Conservation (phyloP, 129 eudicot species). For the Flaveria robusta region DNA sequence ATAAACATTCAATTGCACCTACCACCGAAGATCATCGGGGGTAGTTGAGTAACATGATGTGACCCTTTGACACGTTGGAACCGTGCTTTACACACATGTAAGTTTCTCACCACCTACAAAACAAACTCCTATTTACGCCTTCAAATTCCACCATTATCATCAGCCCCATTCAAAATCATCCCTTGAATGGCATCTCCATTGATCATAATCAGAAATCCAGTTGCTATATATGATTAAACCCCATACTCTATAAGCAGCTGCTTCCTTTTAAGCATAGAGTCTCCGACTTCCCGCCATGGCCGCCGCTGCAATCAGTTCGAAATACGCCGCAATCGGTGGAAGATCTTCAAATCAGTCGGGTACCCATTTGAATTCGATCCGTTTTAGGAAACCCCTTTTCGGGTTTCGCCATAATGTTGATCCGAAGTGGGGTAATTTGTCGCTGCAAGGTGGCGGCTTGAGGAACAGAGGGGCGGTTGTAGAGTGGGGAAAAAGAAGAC, state of each 20-base stretch:
- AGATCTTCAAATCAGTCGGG: slow-evolving; percentile 21
- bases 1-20: not conserved
- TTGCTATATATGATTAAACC: not conserved
- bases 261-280: not conserved
- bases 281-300: slow-evolving; percentile 31
- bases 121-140: slow-evolving; percentile 18
- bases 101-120: not conserved
- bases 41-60: slow-evolving; percentile 35
- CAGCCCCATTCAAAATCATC: slow-evolving; percentile 31
- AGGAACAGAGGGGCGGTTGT: slow-evolving; percentile 23
- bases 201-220: not conserved
- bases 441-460: slow-evolving; percentile 37
- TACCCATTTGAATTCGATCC: slow-evolving; percentile 39
- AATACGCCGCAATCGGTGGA: slow-evolving; percentile 29
- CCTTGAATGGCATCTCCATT: slow-evolving; percentile 20
- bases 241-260: no score
- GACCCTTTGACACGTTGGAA: slow-evolving; percentile 37
- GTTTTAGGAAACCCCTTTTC: slow-evolving; percentile 39
- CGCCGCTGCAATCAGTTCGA: slow-evolving; percentile 30
- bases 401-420: slow-evolving; percentile 28
- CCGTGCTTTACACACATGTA: slow-evolving; percentile 9
- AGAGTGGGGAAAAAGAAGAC: slow-evolving; percentile 24
- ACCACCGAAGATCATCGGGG: slow-evolving; percentile 16
- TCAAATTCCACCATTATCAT: slow-evolving; percentile 31
- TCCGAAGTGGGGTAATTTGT: slow-evolving; percentile 39